Evolutionary conservation across 192 early-diverging fungal species (phyloP).

Genomic region (Coemansia guatemalensis): DNA sequence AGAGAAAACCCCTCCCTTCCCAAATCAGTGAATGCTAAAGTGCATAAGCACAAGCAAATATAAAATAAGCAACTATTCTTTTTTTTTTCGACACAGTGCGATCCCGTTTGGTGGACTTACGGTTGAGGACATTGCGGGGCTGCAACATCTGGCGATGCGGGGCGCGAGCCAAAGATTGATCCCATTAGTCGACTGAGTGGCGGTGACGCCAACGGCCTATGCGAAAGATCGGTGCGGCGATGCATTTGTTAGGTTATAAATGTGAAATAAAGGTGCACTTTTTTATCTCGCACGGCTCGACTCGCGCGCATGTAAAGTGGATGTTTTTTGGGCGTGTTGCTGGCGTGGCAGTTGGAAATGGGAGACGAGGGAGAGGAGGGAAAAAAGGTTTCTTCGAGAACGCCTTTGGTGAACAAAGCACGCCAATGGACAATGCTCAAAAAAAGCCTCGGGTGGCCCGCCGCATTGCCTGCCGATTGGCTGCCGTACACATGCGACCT

Average conservation of each 20-base stretch:
- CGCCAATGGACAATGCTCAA: not conserved
- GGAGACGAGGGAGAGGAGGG: not conserved
- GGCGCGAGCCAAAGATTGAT: slow-evolving; percentile 25
- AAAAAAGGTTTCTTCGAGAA: not conserved
- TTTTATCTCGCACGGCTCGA: too few species aligned
- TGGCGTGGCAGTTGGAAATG: not conserved
- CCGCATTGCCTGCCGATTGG: too few species aligned
- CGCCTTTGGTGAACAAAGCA: slow-evolving; percentile 5
- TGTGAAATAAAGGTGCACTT: too few species aligned
- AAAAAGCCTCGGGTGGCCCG: too few species aligned
- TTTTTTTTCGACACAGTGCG: not conserved
- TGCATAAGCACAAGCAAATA: too few species aligned
- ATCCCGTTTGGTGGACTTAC: slow-evolving; percentile 3
- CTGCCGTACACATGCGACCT: too few species aligned
- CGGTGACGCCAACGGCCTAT: slow-evolving; percentile 9
- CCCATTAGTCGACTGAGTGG: slow-evolving; percentile 29
- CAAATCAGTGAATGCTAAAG: not conserved
- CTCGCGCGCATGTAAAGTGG: too few species aligned
- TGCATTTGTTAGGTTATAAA: not conserved
- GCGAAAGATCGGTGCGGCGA: slow-evolving; percentile 12
- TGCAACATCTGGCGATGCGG: slow-evolving; percentile 4
- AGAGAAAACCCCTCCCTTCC: not conserved
- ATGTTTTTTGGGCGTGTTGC: not conserved
- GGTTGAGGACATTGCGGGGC: slow-evolving; percentile 4
- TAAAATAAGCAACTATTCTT: not conserved